A percentile compares a stretch with the other conserved stretches of the same genome.
phyloP scores from a whole-genome alignment of 345 rosid genomes.

The Arabis hirsuta region DNA sequence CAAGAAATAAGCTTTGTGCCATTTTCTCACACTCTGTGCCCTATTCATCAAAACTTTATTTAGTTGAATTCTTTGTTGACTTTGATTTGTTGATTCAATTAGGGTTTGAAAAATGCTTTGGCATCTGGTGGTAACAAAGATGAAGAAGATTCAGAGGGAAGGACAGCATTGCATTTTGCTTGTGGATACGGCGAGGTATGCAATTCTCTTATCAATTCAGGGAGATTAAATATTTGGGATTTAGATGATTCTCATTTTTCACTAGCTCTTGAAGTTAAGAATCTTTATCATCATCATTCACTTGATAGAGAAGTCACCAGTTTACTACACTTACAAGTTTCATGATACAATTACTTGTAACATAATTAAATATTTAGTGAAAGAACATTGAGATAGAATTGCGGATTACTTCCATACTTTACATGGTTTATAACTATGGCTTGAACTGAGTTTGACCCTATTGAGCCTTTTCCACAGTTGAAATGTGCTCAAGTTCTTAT shows the following conservation, averaged over 20 bases:
- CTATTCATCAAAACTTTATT: not conserved
- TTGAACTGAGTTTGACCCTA: constrained; percentile 24
- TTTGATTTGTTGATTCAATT: constrained; percentile 27
- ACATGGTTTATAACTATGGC: not conserved
- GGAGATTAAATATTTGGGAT: not conserved
- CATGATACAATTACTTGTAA: constrained; percentile 13
- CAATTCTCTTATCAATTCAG: constrained; percentile 17
- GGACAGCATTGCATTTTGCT: constrained; percentile 97
- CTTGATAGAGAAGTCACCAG: constrained; percentile 4
- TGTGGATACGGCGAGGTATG: constrained; percentile 99
- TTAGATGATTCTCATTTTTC: not conserved
- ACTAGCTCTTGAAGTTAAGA: constrained; percentile 21
- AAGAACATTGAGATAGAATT: constrained; percentile 5
- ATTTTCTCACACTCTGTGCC: not conserved
- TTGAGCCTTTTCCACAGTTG: constrained; percentile 52
- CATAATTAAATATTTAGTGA: not conserved
- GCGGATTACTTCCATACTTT: not conserved
- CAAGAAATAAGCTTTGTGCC: not conserved
- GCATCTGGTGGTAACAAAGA: constrained; percentile 89
- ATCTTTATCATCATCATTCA: constrained; percentile 31
- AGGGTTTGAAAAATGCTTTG: constrained; percentile 88
- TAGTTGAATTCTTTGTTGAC: not conserved
- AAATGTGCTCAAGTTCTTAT: constrained; percentile 87
- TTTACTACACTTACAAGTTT: constrained; percentile 8
- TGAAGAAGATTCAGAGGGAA: constrained; percentile 98